phyloP scores from a whole-genome alignment of 2,329 filamentous ascomycete genomes.

The Chalara sp. region DNA sequence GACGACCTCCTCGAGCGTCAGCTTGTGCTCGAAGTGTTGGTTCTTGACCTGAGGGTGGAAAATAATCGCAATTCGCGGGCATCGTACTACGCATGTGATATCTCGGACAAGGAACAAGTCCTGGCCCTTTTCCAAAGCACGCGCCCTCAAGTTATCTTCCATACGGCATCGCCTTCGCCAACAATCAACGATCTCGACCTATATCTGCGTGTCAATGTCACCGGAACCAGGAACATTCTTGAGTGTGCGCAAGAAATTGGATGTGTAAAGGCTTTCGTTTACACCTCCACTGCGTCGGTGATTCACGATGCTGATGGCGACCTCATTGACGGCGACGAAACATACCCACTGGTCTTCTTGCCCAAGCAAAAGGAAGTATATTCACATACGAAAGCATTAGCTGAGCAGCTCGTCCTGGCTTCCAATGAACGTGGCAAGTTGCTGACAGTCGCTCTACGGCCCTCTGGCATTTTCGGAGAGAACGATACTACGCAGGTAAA shows the following conservation, averaged over 20 bases:
- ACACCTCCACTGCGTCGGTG: constrained; percentile 43
- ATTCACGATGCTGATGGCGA: constrained; percentile 37
- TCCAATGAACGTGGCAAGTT: constrained; percentile 27
- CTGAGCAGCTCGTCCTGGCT: constrained; percentile 11
- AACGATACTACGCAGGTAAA: constrained; percentile 22
- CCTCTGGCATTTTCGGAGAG: constrained; percentile 44
- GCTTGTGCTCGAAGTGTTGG: constrained; percentile 46
- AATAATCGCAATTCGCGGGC: constrained; percentile 51
- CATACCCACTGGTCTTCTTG: constrained; percentile 8
- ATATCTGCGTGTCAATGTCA: constrained; percentile 42
- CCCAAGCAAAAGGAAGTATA: constrained; percentile 13
- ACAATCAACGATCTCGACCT: constrained; percentile 28
- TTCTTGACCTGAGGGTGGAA: constrained; percentile 63
- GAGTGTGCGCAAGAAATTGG: constrained; percentile 32
- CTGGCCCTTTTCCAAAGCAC: constrained; percentile 33
- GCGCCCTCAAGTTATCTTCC: constrained; percentile 39
- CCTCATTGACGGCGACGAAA: constrained; percentile 40
- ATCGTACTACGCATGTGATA: constrained; percentile 41
- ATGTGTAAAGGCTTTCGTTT: constrained; percentile 44
- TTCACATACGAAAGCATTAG: constrained; percentile 13
- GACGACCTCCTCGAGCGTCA: constrained; percentile 52
- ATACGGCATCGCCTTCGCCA: constrained; percentile 38
- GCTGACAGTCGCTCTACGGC: constrained; percentile 41
- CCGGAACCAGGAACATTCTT: constrained; percentile 41
- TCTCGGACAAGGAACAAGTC: constrained; percentile 36